Evolutionary conservation across 2,329 filamentous ascomycete genomes (phyloP), one percentile per base, ranked within the genome.

Genomic region (Hypocrella siamensis): DNA sequence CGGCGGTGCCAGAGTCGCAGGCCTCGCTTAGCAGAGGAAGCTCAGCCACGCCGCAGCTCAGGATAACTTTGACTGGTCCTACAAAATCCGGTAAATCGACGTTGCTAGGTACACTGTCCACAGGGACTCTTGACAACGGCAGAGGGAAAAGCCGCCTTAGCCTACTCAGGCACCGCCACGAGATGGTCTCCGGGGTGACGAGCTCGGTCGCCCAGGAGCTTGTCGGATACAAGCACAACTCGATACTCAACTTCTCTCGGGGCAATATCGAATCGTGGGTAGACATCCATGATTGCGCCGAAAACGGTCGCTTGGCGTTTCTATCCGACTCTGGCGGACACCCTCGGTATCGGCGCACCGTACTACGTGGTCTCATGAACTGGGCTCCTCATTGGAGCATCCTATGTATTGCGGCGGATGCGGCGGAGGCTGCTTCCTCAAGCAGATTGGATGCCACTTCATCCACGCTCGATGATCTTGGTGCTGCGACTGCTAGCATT

Each of bases 371-470:
- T 1, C 63, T 98, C n/a, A 69, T 98, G 40, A 90, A 86, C 28
- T 96, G 90, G 86, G 81, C 82, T 24, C 90, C 90, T 7, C 85
- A 96, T 49, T 98, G 90, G 78, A 85, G 82, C 2, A 54, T 93
- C 16, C 65, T 96, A 3, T 94, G 92, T 42, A 74, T 96, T 38
- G 75, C 84, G 29, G 84, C 83, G 22, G 80, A 90, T 46, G 79
- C 79, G 40, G 63, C 67, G 9, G 72, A 78, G 10, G 45, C 51
- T 28, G 42, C 44, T 4, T 42, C 46, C 4, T 28, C 32, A 21
- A 31, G 38, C 28, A 17, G 16, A 11, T 10, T 18, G 16, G 58
- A 58, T 6, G 58, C 60, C 34, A 67, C 64, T 1, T 56, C 65
- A 14, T 58, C 61, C 2, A 53, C 63, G 8, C 61, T 65, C 38